Evolutionary conservation across 2,329 filamentous ascomycete genomes (phyloP), one percentile per base, ranked within the genome.

Genomic region (Arthrobotrys musiformis): DNA sequence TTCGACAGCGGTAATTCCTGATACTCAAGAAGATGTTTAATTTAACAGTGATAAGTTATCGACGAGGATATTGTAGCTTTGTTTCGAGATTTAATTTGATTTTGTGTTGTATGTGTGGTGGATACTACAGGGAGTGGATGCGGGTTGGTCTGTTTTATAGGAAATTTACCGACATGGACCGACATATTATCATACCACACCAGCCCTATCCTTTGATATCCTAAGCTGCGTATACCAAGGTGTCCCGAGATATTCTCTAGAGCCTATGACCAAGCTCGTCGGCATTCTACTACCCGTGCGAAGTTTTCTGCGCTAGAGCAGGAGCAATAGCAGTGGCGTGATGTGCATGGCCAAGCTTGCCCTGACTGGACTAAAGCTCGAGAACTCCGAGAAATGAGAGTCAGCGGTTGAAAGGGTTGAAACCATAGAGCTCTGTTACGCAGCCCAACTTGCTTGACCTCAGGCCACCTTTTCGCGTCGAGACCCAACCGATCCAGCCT

Each of bases 171-270:
- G 54, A 70, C 33, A 28, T 33, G 30, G 66, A n/a, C 68, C 68
- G 56, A 72, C 24, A 50, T 42, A 56, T 9, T 58, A 69, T 69
- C 50, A 67, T 52, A 58, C 63, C 63, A 67, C 63, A 11, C 19
- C 11, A 30, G 8, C 35, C 9, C 52, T 37, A 44, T 4, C 7
- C n/a, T n/a, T n/a, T n/a, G n/a, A n/a, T n/a, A 19, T 58, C 19
- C 40, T 19, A 50, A 63, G 24, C 22, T 50, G 28, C 30, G n/a
- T 42, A 42, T 42, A 9, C 26, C 35, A 40, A 19, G 26, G 22
- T 19, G 8, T 42, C 19, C 50, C 52, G 52, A 50, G 19, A 62
- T 61, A 28, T 70, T 69, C 26, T 70, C 66, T 61, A 52, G 42
- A 48, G 33, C 33, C 54, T 37, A 40, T 40, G 19, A 40, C 30